phyloP scores from a whole-genome alignment of 805 yeast species.

The Kodamaea kaohsiungensis region DNA sequence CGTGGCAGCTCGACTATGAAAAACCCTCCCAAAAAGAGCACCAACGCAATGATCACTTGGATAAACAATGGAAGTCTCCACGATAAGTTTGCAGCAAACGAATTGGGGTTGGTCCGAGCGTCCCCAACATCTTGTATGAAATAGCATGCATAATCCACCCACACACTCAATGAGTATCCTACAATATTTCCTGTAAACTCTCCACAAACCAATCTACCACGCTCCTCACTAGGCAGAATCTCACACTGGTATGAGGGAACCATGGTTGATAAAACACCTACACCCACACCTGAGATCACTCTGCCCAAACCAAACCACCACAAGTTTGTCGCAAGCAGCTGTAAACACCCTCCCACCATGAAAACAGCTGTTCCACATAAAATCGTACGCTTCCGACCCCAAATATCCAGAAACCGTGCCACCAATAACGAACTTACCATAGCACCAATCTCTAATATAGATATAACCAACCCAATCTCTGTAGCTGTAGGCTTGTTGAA shows the following conservation, averaged over 20 bases:
- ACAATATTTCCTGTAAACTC: constrained; percentile 85
- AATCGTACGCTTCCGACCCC: constrained; percentile 80
- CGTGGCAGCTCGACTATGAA: constrained; percentile 86
- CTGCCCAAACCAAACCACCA: constrained; percentile 68
- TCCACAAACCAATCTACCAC: constrained; percentile 83
- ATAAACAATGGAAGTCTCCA: constrained; percentile 82
- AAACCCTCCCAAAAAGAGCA: constrained; percentile 71
- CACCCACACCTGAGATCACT: constrained; percentile 81
- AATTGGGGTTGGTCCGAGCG: constrained; percentile 34
- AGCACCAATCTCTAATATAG: constrained; percentile 88
- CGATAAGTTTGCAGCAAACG: constrained; percentile 45
- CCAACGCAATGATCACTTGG: constrained; percentile 72
- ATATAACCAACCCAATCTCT: constrained; percentile 81
- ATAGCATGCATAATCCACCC: constrained; percentile 82
- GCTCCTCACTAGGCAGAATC: constrained; percentile 81
- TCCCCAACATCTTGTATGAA: constrained; percentile 55
- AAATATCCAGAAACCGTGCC: constrained; percentile 72
- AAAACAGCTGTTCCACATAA: constrained; percentile 77
- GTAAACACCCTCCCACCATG: constrained; percentile 76
- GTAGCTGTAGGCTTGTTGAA: constrained; percentile 75
- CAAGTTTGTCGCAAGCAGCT: constrained; percentile 59
- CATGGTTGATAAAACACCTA: constrained; percentile 79
- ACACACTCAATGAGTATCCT: constrained; percentile 80
- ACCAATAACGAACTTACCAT: constrained; percentile 75
- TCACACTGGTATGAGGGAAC: constrained; percentile 90